Base-by-base conservation (phyloP, 2,329 filamentous ascomycete species). In the Amesomyces nigricolor region DNA sequence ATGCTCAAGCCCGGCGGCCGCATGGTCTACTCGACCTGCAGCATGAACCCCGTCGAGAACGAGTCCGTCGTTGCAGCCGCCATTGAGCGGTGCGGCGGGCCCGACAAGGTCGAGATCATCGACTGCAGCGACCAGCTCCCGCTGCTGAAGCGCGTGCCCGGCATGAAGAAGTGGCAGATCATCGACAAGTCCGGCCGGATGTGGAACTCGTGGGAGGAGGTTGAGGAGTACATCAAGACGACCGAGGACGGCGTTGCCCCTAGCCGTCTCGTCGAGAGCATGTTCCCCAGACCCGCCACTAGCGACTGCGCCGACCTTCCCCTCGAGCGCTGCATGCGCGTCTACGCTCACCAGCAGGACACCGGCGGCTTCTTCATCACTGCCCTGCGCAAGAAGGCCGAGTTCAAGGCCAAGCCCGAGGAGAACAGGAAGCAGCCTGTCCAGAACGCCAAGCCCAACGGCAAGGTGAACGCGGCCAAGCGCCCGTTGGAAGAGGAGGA, bases 291-390 rank as follows among this genome's bases (percentile, higher is more conserved):
- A 39, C 78, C 82, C 0, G 76, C 77, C 55, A 73, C 72, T 14
- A 72, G 74, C 39, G 73, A 76, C 29, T 81, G 79, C 53, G 76
- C 81, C 71, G 67, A 80, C 72, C 78, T 96, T 22, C 91, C 91
- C 14, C 79, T 97, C 16, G 89, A 96, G 65, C 83, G 88, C 58
- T 96, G 92, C 72, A 91, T 97, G 80, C 83, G 94, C 59, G 85
- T 99, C 6, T 99, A 97, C 70, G 89, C 91, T 35, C 94, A 99
- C 71, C 80, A 91, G 67, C 94, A 99, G 72, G 91, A 99, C 65
- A 99, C 94, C 3, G 94, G 94, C 54, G 92, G 88, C 19, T 99
- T 99, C 78, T 99, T 99, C 75, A 96, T 99, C 68, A 87, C 91
- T 0, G 91, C 96, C 0, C 74, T 99, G 16, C 88, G 96, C 75